These are phyloP conservation scores for Heracleum sosnowskyi DNA, from an alignment of 129 eudicot genomes.

Conservation along the genomic window DNA sequence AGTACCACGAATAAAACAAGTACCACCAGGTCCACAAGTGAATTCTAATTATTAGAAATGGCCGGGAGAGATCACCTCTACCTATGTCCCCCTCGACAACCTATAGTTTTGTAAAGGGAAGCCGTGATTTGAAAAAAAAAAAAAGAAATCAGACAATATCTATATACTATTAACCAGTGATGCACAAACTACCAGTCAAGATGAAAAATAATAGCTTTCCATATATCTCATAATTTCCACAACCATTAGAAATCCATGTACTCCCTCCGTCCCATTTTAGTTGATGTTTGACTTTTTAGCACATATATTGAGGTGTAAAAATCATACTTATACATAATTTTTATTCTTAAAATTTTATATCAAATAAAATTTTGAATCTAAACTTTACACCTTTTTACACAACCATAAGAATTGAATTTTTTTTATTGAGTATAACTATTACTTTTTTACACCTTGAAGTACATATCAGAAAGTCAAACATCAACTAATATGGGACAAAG, in stretches of 20 bases:
- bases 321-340: too few relatives aligned
- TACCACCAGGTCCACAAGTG: background rate
- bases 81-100: background rate
- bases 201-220: background rate
- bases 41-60: background rate
- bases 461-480: too few relatives aligned
- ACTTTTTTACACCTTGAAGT: too few relatives aligned
- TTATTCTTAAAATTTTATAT: too few relatives aligned
- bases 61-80: background rate
- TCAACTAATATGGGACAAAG: too few relatives aligned
- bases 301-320: too few relatives aligned
- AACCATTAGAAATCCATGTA: background rate
- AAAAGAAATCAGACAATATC: background rate
- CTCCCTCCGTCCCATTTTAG: too few relatives aligned
- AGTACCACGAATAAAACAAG: background rate
- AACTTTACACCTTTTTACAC: too few relatives aligned
- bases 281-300: too few relatives aligned
- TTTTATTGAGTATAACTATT: too few relatives aligned
- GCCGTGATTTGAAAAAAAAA: background rate
- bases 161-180: background rate
- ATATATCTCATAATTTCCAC: background rate
- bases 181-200: background rate
- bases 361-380: too few relatives aligned
- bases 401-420: too few relatives aligned
- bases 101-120: background rate